A percentile compares a stretch with the other conserved stretches of the same genome.
Conservation (phyloP, 805 yeast species). For the Saturnispora serradocipensis region DNA sequence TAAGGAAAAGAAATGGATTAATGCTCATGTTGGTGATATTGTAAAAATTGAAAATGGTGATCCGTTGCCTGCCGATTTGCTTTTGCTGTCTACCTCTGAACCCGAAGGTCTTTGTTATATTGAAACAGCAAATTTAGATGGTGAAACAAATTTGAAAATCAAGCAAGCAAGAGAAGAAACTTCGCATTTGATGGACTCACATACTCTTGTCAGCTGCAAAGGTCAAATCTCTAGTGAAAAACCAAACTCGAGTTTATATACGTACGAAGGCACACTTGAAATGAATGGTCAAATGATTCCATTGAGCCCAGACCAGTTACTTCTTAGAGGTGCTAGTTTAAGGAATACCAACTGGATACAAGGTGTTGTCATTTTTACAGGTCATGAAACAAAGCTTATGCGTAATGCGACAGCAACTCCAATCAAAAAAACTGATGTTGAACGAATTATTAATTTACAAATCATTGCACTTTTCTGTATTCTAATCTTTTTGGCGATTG, state of each 20-base stretch:
- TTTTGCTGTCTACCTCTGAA: constrained; percentile 82
- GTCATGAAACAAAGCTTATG: constrained; percentile 97
- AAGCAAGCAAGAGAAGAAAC: constrained; percentile 85
- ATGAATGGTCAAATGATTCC: constrained; percentile 56
- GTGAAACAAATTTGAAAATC: constrained; percentile 93
- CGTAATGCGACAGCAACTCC: constrained; percentile 99
- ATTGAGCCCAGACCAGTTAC: constrained; percentile 80
- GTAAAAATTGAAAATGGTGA: constrained; percentile 79
- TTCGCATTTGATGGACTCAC: constrained; percentile 56
- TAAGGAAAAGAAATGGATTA: constrained; percentile 66
- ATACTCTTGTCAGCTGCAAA: constrained; percentile 40
- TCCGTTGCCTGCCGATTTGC: constrained; percentile 87
- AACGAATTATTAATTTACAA: constrained; percentile 86
- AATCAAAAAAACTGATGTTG: constrained; percentile 93
- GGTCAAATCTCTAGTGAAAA: constrained; percentile 74
- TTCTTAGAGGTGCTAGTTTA: constrained; percentile 90
- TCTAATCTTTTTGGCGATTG: constrained; percentile 61
- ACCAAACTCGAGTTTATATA: constrained; percentile 89
- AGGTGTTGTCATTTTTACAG: constrained; percentile 91
- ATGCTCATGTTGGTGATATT: constrained; percentile 85
- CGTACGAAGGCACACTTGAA: constrained; percentile 81
- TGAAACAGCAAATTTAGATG: constrained; percentile 95
- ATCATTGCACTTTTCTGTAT: constrained; percentile 81
- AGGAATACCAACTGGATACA: constrained; percentile 93
- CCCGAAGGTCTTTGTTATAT: constrained; percentile 97